Percentiles rank a stretch among this genome's conserved stretches.
phyloP scores from a whole-genome alignment of 768 basidiomycete genomes.

The Amanita polypyramis region DNA sequence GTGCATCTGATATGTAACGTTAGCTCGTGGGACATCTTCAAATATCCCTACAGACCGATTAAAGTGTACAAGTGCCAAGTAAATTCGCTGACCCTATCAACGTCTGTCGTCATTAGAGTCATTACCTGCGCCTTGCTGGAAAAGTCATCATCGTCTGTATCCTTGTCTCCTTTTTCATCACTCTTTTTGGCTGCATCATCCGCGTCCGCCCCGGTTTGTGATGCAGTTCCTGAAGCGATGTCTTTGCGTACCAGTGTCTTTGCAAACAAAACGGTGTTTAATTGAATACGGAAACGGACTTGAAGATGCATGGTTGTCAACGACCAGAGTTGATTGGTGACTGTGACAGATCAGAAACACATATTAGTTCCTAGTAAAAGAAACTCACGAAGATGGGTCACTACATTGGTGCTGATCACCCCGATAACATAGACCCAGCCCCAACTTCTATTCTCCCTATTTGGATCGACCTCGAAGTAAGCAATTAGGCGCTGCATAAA shows the following conservation, averaged over 20 bases:
- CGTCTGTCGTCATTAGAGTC: constrained; percentile 94
- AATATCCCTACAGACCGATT: constrained; percentile 37
- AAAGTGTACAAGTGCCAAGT: constrained; percentile 69
- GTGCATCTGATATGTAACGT: constrained; percentile 40
- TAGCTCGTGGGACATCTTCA: background rate
- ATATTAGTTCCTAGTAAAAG: background rate
- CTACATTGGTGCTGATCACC: constrained; percentile 22
- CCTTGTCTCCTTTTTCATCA: constrained; percentile 21
- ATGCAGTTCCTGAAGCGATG: constrained; percentile 48
- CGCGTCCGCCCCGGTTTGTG: constrained; percentile 10
- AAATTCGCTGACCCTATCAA: constrained; percentile 83
- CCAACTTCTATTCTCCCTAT: constrained; percentile 48
- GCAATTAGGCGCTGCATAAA: constrained; percentile 51
- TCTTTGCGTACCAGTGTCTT: constrained; percentile 86
- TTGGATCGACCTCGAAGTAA: constrained; percentile 57
- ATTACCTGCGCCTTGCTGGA: constrained; percentile 75
- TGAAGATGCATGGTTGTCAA: constrained; percentile 60
- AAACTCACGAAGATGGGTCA: constrained; percentile 23
- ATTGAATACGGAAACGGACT: constrained; percentile 59
- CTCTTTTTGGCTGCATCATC: constrained; percentile 7
- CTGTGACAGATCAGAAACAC: constrained; percentile 19
- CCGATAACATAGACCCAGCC: constrained; percentile 56
- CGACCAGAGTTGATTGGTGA: constrained; percentile 63
- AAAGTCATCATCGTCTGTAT: constrained; percentile 48
- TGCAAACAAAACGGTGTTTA: constrained; percentile 77